Conservation (phyloP, 2,329 filamentous ascomycete species). For the Cladorrhinum sp. region DNA sequence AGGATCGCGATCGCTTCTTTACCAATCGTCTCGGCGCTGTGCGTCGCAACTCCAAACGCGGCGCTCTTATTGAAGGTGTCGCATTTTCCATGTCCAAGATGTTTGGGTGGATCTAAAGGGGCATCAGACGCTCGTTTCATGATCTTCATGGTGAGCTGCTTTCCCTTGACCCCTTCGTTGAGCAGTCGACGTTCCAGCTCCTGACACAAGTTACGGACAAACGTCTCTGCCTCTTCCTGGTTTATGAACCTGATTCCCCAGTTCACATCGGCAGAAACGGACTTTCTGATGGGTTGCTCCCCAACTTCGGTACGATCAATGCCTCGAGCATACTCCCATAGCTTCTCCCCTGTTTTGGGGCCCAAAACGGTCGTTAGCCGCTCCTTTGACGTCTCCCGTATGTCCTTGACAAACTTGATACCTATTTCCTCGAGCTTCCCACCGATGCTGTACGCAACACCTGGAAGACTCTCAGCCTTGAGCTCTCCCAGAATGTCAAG, state of each 20-base stretch:
- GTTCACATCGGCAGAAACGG: slow-evolving; percentile 94
- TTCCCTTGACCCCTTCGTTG: slow-evolving; percentile 82
- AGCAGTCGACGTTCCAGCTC: slow-evolving; percentile 79
- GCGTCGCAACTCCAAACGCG: slow-evolving; percentile 78
- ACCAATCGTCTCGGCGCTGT: slow-evolving; percentile 65
- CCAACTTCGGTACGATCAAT: slow-evolving; percentile 85
- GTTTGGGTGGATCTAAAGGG: slow-evolving; percentile 86
- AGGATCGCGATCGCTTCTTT: slow-evolving; percentile 85
- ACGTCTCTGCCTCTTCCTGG: slow-evolving; percentile 90
- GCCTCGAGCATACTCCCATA: slow-evolving; percentile 86
- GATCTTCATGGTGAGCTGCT: slow-evolving; percentile 87
- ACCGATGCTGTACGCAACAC: slow-evolving; percentile 87
- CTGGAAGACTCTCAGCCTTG: slow-evolving; percentile 77
- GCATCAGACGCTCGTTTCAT: slow-evolving; percentile 86
- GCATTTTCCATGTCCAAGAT: slow-evolving; percentile 91
- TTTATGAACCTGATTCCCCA: slow-evolving; percentile 96
- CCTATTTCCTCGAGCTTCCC: slow-evolving; percentile 86
- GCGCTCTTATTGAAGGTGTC: slow-evolving; percentile 90
- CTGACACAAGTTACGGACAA: slow-evolving; percentile 77
- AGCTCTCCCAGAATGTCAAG: slow-evolving; percentile 74
- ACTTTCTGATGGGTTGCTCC: slow-evolving; percentile 81
- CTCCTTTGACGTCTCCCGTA: slow-evolving; percentile 74
- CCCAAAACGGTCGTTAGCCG: slow-evolving; percentile 70
- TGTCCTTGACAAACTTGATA: slow-evolving; percentile 76
- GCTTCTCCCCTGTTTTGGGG: slow-evolving; percentile 86